Evolutionary conservation across 352 stramenopile genomes (phyloP).

Genomic region (Ophiocytium majus): DNA sequence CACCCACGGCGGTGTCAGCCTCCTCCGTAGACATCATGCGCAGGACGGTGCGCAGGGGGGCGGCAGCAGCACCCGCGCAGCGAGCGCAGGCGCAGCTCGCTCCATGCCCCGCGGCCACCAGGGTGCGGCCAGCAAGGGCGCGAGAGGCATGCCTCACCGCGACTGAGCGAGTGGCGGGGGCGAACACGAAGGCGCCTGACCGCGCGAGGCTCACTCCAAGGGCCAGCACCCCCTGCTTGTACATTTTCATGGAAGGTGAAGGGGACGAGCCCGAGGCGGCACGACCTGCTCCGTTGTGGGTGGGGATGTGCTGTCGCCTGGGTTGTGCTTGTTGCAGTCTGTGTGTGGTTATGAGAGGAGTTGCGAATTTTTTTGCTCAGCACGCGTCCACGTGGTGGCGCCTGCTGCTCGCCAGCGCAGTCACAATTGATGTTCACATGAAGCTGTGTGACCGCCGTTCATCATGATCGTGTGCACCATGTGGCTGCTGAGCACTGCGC

Average conservation of each 20-base stretch:
- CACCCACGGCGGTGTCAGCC: neutral
- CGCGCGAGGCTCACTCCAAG: neutral
- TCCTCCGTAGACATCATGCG: constrained; percentile 17
- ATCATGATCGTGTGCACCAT: neutral
- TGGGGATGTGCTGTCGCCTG: no score
- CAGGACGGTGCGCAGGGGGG: neutral
- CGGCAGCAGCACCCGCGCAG: neutral
- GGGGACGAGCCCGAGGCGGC: no score
- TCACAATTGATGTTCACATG: no score
- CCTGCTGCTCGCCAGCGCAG: no score
- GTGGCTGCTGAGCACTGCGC: neutral
- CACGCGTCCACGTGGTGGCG: no score
- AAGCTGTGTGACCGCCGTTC: no score
- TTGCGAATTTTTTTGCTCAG: no score
- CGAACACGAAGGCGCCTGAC: neutral
- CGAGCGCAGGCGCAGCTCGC: neutral
- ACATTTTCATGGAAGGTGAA: constrained; percentile 10
- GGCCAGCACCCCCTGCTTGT: neutral
- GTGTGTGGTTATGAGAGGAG: no score
- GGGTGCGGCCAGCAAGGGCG: no score
- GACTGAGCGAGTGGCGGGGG: no score
- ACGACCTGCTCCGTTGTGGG: neutral
- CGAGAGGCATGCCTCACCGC: no score
- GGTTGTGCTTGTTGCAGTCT: no score
- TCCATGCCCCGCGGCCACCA: neutral